Conservation (phyloP, 2,329 filamentous ascomycete genomes). For the Phaeophleospora eucalypticola region DNA sequence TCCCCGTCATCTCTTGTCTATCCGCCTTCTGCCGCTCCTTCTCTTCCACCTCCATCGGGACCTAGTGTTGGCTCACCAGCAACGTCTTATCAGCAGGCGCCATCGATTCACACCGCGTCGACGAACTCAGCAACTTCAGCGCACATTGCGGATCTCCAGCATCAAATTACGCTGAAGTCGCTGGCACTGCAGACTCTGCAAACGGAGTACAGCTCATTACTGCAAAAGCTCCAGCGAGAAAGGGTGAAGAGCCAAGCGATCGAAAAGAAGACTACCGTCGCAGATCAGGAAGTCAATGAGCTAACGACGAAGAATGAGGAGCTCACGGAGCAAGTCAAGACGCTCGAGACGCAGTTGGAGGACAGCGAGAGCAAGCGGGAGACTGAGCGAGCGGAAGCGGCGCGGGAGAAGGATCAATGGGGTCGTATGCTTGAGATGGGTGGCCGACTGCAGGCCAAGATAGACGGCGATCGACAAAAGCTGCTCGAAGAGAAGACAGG, state of each 20-base stretch:
- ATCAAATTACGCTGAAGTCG: conserved; percentile 52
- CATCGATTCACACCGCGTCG: conserved; percentile 24
- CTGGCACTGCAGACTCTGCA: conserved; percentile 51
- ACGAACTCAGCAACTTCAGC: conserved; percentile 28
- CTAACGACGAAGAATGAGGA: conserved; percentile 50
- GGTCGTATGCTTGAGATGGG: conserved; percentile 51
- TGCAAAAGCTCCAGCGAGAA: conserved; percentile 50
- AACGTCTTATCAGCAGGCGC: conserved; percentile 21
- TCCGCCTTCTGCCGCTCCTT: conserved; percentile 15
- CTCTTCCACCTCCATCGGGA: conserved; percentile 14
- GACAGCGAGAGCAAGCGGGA: conserved; percentile 48
- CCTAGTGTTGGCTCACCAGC: conserved; percentile 23
- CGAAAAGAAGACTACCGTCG: conserved; percentile 48
- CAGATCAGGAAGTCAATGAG: conserved; percentile 50
- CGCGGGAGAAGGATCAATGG: conserved; percentile 47
- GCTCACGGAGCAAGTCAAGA: conserved; percentile 44
- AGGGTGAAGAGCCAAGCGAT: conserved; percentile 48
- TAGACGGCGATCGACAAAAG: conserved; percentile 40
- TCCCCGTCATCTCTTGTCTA: conserved; percentile 27
- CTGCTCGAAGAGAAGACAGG: conserved; percentile 39
- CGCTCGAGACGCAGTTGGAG: conserved; percentile 48
- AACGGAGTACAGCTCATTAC: conserved; percentile 51
- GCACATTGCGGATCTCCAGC: conserved; percentile 49
- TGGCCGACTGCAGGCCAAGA: conserved; percentile 41
- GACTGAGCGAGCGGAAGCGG: conserved; percentile 40